Conservation (phyloP, 371 early-diverging fungal species). For the Mucor piriformis region DNA sequence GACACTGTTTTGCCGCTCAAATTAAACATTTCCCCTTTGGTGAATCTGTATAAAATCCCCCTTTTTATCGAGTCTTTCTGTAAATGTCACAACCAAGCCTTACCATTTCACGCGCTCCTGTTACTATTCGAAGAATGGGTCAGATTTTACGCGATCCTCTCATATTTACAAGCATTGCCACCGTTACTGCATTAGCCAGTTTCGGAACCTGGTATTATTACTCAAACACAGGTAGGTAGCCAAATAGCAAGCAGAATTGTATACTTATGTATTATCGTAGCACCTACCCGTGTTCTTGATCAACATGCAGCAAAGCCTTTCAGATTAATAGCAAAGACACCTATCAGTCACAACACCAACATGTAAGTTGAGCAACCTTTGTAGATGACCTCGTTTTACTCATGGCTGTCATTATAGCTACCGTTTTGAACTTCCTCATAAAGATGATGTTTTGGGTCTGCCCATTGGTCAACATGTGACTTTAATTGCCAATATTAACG, state of each 20-base stretch:
- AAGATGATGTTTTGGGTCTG: conserved; percentile 68
- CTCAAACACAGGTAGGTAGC: conserved; percentile 8
- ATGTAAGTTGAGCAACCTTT: conserved; percentile 48
- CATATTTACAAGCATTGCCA: conserved; percentile 12
- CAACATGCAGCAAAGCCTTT: conserved; percentile 71
- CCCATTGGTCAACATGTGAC: conserved; percentile 91
- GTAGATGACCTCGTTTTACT: background rate
- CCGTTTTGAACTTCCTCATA: conserved; percentile 74
- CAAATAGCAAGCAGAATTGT: background rate
- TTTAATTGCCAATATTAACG: conserved; percentile 72
- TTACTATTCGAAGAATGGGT: conserved; percentile 21
- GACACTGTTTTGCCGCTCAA: background rate
- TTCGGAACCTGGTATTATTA: conserved; percentile 23
- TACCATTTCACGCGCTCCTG: conserved; percentile 17
- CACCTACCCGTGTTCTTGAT: conserved; percentile 46
- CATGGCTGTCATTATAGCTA: conserved; percentile 54
- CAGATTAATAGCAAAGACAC: conserved; percentile 65
- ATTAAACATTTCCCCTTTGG: background rate
- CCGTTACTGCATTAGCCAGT: conserved; percentile 12
- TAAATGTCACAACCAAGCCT: conserved; percentile 10
- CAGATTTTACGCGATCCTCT: conserved; percentile 24
- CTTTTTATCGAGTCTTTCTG: background rate
- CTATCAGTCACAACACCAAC: conserved; percentile 75
- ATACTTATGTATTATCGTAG: conserved; percentile 4
- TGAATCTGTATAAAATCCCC: background rate